Conservation (phyloP, 2,329 filamentous ascomycete species). For the Tolypocladium capitatum region DNA sequence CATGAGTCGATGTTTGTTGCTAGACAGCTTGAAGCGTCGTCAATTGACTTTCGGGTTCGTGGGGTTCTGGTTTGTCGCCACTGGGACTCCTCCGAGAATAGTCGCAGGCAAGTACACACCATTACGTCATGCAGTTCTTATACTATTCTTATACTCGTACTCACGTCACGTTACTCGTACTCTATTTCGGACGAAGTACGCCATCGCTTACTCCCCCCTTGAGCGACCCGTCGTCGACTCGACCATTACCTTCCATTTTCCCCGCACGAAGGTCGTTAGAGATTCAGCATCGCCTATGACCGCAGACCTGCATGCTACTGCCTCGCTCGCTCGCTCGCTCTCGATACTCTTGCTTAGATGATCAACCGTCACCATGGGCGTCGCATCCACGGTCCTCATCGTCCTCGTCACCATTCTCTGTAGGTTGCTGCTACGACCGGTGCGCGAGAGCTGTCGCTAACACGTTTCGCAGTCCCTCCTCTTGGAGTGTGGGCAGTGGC, state of each 20-base stretch:
- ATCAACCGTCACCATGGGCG: slow-evolving; percentile 30
- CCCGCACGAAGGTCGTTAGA: background rate
- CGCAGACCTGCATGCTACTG: background rate
- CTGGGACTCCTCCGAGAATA: background rate
- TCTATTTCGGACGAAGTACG: too few species aligned
- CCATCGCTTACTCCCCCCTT: background rate
- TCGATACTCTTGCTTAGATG: background rate
- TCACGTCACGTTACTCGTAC: too few species aligned
- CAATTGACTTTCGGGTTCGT: background rate
- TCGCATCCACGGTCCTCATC: slow-evolving; percentile 32
- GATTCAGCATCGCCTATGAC: background rate
- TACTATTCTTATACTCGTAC: too few species aligned
- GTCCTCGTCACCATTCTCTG: slow-evolving; percentile 40
- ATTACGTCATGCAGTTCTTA: slow-evolving; percentile 1
- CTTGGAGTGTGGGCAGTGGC: slow-evolving; percentile 50
- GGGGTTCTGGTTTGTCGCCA: background rate
- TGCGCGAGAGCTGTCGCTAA: slow-evolving; percentile 8
- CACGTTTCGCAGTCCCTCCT: slow-evolving; percentile 43
- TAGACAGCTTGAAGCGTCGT: background rate
- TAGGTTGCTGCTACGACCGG: slow-evolving; percentile 16
- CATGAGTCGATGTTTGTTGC: too few species aligned
- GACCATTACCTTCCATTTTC: background rate
- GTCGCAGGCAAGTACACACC: background rate
- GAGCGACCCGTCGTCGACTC: background rate
- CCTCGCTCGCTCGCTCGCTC: background rate